Conservation (phyloP, 768 basidiomycete species). For the Sarcomyxa edulis region DNA sequence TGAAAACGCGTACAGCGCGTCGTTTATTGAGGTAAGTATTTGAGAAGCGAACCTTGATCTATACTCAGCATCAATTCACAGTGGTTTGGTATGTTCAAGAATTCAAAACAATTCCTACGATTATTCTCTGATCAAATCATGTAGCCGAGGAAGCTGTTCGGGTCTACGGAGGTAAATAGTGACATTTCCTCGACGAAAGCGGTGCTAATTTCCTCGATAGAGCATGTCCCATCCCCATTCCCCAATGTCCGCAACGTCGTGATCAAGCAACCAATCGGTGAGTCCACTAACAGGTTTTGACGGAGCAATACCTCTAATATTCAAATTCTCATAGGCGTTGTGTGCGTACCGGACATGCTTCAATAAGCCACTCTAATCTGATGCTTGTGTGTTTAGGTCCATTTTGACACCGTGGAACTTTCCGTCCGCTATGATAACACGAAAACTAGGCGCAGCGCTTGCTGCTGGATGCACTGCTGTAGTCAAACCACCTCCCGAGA, state of each 20-base stretch:
- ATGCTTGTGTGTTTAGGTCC: conserved; percentile 57
- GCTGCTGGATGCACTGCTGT: conserved; percentile 97
- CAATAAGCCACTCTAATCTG: conserved; percentile 6
- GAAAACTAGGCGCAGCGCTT: conserved; percentile 85
- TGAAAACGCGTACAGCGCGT: conserved; percentile 82
- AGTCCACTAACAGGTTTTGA: conserved; percentile 15
- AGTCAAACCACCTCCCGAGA: conserved; percentile 92
- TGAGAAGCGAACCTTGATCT: conserved; percentile 6
- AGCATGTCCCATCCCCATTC: conserved; percentile 76
- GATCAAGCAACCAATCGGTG: conserved; percentile 90
- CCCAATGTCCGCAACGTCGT: conserved; percentile 75
- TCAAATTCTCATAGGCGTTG: conserved; percentile 24
- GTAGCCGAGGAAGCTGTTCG: conserved; percentile 89
- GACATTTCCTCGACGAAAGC: background rate
- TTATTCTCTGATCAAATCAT: conserved; percentile 14
- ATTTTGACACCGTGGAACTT: conserved; percentile 91
- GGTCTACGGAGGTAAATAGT: conserved; percentile 72
- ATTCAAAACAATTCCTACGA: too few species aligned
- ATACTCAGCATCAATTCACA: conserved; percentile 19
- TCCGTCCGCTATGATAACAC: conserved; percentile 90
- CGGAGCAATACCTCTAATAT: background rate
- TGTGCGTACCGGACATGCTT: conserved; percentile 22
- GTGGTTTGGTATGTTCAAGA: conserved; percentile 72
- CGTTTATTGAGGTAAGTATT: conserved; percentile 67
- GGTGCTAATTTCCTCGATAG: conserved; percentile 28